Percentiles rank a stretch among this genome's conserved stretches.
Evolutionary conservation across 192 early-diverging fungal species (phyloP).

Genomic region (Diversispora eburnea): DNA sequence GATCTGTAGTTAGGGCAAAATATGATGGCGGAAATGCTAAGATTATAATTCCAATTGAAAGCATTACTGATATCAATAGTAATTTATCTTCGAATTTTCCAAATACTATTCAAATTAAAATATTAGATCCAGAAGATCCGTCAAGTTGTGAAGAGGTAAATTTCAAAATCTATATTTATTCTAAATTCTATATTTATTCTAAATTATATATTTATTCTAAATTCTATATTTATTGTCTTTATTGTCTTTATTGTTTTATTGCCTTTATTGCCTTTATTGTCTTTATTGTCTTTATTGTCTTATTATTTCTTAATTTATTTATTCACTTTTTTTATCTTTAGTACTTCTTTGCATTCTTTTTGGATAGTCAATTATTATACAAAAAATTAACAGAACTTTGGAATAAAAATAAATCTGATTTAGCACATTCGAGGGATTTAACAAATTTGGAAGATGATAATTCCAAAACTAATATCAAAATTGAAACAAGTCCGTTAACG

Average conservation of each 20-base stretch:
- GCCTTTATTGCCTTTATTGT: neutral
- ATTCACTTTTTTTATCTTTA: conserved; percentile 11
- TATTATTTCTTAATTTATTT: neutral
- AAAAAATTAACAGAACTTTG: conserved; percentile 33
- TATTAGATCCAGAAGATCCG: conserved; percentile 49
- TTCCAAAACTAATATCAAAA: conserved; percentile 28
- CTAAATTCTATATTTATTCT: neutral
- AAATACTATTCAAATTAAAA: conserved; percentile 50
- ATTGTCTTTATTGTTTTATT: neutral
- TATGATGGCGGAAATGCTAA: conserved; percentile 58
- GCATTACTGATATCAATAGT: conserved; percentile 52
- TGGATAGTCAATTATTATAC: conserved; percentile 43
- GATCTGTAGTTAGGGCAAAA: conserved; percentile 55
- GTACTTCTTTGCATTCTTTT: conserved; percentile 68
- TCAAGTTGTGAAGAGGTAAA: conserved; percentile 54
- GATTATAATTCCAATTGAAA: conserved; percentile 54
- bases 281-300: neutral
- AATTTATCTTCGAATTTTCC: conserved; percentile 41
- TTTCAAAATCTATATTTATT: neutral
- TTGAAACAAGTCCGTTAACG: neutral
- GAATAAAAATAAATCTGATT: neutral
- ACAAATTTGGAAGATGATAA: no score
- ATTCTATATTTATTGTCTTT: neutral
- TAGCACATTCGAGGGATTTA: neutral
- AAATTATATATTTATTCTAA: neutral